Base-by-base conservation (phyloP, 2,329 filamentous ascomycete genomes). In the Paecilomyces dactylethromorphus region DNA sequence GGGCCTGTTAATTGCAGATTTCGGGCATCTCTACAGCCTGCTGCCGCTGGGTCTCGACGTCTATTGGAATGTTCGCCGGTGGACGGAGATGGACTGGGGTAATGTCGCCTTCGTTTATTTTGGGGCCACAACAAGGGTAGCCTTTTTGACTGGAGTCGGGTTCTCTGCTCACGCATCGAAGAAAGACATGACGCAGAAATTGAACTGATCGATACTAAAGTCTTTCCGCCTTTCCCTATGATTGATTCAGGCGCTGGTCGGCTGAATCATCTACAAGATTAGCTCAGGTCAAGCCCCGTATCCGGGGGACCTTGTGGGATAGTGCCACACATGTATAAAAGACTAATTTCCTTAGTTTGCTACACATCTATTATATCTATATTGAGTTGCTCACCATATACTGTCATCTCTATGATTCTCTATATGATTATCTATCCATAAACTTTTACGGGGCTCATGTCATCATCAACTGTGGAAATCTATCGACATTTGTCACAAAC, bases 1-100 rank as follows among this genome's bases (percentile, higher is more conserved):
- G 53, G 86, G 82, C 39, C 76, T 92, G 59, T 79, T 92, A 32
- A 71, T 92, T 15, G 90, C 88, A n/a, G 90, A 93, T 71, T 71
- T 91, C 33, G 90, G 89, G 3, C 90, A 92, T 72, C 75, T 92
- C 58, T 89, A 86, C 72, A 85, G 85, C 35, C 81, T 92, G 60
- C 75, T 78, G 35, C 77, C 76, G 29, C 76, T 88, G 31, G 89
- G 89, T 0, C 63, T 70, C 12, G 74, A 76, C 8, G 77, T 90
- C n/a, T 91, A 88, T 73, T 89, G 84, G 80, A 78, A 84, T 63
- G 77, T 83, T 29, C 66, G 73, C 63, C 70, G 73, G 10, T 91
- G 87, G 88, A 90, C 88, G 70, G 79, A 80, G 12, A 87, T 88
- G 61, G 85, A 86, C 63, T 84, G 81, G 79, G 88, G 87, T 1